Base-by-base conservation (phyloP, 257 asterid genomes). In the Solanum lignicaule region DNA sequence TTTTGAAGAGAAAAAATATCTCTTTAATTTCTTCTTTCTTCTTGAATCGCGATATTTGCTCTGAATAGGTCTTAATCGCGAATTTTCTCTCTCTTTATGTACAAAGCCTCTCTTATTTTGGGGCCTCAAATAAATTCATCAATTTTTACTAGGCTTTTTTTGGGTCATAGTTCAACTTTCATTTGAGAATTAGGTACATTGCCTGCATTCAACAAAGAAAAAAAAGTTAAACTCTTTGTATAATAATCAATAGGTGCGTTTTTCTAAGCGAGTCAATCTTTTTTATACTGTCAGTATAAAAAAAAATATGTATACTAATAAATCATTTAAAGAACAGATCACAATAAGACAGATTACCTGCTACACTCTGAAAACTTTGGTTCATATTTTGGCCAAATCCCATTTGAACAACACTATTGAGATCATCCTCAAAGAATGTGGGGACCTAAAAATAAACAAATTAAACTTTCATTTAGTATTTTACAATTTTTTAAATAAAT, bases 81-180 rank as follows among this genome's bases (percentile, higher is more conserved):
- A 86, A 62, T 73, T 85, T 87, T 87, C 58, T 73, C 83, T 86
- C 71, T 55, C 65, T 20, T 55, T 93, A 94, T 94, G 62, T 93
- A 94, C 98, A 93, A 95, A 92, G 98, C 98, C 98, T 93, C 98
- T 92, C 98, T 93, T 93, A 88, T 62, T 90, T 82, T 93, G 95
- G 96, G 98, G 98, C 96, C 92, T 91, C 96, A 90, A 90, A 89
- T 89, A 36, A 91, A 92, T 91, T 86, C 87, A 89, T 91, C 88
- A 90, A 93, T 91, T 86, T 82, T 86, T 84, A 87, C 65, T 74
- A 83, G 29, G 4, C 69, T 0, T 66, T 85, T 33, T 3, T 29
- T 1, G 58, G 83, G 85, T 95, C 95, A 93, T 82, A 83, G 93
- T 92, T 95, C 98, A 62, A 92, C 93, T 89, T 95, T 94, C 98